phyloP scores from a whole-genome alignment of 2,329 filamentous ascomycete species.

The Lachnum nothofagi region DNA sequence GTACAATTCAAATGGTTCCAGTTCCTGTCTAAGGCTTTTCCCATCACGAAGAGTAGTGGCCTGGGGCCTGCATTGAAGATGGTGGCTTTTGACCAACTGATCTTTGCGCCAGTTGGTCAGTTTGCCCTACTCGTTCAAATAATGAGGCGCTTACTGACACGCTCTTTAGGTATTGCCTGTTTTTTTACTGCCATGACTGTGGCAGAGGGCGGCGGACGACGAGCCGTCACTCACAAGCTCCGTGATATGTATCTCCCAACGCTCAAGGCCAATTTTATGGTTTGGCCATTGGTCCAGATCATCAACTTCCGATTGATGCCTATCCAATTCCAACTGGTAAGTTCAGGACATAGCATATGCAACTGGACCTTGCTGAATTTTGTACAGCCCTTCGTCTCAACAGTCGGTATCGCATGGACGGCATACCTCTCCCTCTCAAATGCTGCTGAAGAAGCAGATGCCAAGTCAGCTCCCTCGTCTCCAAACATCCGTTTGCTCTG shows the following conservation, averaged over 20 bases:
- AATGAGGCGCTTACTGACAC: neutral
- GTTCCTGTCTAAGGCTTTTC: slow-evolving; percentile 76
- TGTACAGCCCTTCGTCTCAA: slow-evolving; percentile 84
- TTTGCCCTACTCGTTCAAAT: neutral
- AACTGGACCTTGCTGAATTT: slow-evolving; percentile 7
- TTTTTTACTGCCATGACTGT: slow-evolving; percentile 74
- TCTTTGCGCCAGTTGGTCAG: slow-evolving; percentile 83
- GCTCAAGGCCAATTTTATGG: slow-evolving; percentile 88
- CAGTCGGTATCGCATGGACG: slow-evolving; percentile 94
- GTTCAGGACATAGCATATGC: slow-evolving; percentile 35
- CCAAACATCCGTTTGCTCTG: slow-evolving; percentile 32
- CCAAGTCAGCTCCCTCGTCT: slow-evolving; percentile 31
- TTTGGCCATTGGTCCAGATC: slow-evolving; percentile 94
- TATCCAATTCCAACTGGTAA: slow-evolving; percentile 90
- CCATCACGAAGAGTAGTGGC: slow-evolving; percentile 70
- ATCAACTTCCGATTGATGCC: slow-evolving; percentile 96
- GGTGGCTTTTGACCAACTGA: slow-evolving; percentile 84
- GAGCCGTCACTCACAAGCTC: slow-evolving; percentile 77
- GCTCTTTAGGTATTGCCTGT: neutral
- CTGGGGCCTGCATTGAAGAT: slow-evolving; percentile 79
- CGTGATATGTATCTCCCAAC: slow-evolving; percentile 91
- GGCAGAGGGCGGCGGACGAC: slow-evolving; percentile 81
- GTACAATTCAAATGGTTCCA: slow-evolving; percentile 94
- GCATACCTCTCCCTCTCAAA: slow-evolving; percentile 92
- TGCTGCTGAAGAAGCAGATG: slow-evolving; percentile 56